These are phyloP conservation scores for Penicillium samsonianum DNA, from an alignment of 495 filamentous ascomycete species.

Conservation along the genomic window DNA sequence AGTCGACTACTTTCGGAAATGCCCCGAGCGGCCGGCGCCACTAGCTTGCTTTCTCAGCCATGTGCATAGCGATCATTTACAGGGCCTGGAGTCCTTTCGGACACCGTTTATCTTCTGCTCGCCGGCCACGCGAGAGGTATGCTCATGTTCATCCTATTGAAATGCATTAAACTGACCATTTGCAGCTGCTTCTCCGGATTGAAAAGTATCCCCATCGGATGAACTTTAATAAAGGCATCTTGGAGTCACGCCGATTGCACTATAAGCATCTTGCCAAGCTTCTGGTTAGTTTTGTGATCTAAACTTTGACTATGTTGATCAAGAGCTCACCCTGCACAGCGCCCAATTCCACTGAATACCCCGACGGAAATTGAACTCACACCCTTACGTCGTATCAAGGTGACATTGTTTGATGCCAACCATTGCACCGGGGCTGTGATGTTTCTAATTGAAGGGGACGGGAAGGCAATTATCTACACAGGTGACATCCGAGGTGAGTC, in stretches of 20 bases:
- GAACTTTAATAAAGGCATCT: conserved; percentile 75
- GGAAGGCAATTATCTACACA: conserved; percentile 82
- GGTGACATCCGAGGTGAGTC: conserved; percentile 81
- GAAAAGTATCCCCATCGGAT: conserved; percentile 77
- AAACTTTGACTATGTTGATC: neutral
- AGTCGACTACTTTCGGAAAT: conserved; percentile 84
- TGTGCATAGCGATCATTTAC: conserved; percentile 89
- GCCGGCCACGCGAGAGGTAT: conserved; percentile 73
- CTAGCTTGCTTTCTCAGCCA: conserved; percentile 90
- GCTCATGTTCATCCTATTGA: neutral
- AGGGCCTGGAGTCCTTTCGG: conserved; percentile 74
- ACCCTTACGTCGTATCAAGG: conserved; percentile 64
- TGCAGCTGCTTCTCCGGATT: conserved; percentile 64
- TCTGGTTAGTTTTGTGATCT: conserved; percentile 44
- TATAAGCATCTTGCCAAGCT: conserved; percentile 76
- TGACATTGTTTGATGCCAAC: conserved; percentile 89
- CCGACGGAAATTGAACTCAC: conserved; percentile 76
- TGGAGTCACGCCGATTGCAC: conserved; percentile 66
- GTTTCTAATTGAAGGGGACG: conserved; percentile 83
- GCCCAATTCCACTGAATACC: conserved; percentile 81
- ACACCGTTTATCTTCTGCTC: conserved; percentile 91
- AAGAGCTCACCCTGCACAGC: conserved; percentile 44
- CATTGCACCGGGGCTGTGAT: conserved; percentile 91
- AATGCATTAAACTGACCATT: conserved; percentile 7
- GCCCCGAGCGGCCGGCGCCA: conserved; percentile 57